Evolutionary conservation across 164 flowering plant species (phyloP).

Genomic region (Magnolia changhungtana): DNA sequence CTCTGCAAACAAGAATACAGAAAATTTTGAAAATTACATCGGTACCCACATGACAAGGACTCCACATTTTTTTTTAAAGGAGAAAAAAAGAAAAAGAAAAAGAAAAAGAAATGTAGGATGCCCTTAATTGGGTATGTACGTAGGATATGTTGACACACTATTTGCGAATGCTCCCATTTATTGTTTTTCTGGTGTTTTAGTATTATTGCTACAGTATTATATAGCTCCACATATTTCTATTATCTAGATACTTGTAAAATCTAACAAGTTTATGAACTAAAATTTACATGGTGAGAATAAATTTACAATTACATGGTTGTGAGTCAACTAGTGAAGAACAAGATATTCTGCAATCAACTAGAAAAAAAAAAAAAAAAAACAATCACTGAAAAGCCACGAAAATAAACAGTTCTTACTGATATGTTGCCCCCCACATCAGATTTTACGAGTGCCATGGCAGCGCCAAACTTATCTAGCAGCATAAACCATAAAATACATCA

Average conservation of each 20-base stretch:
- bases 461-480: constrained; percentile 74
- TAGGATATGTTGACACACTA: not conserved
- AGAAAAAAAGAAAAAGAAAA: too few relatives aligned
- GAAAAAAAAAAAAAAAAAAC: too few relatives aligned
- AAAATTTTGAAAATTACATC: not conserved
- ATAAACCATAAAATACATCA: not conserved
- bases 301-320: not conserved
- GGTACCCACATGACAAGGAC: not conserved
- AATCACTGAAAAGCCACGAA: not conserved
- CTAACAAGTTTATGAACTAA: not conserved
- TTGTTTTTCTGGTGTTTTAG: not conserved
- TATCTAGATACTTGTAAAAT: not conserved
- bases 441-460: constrained; percentile 86
- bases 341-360: not conserved
- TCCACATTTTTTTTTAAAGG: not conserved
- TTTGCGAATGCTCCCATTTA: not conserved
- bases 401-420: not conserved
- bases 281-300: not conserved
- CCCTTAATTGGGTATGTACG: not conserved
- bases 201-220: not conserved
- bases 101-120: too few relatives aligned
- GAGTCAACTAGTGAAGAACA: not conserved
- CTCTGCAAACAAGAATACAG: constrained; percentile 46
- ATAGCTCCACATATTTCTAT: not conserved
- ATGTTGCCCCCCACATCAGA: constrained; percentile 72